Evolutionary conservation across 371 early-diverging fungal genomes (phyloP), one percentile per base, ranked within the genome.

Genomic region (Mucor mucedo): DNA sequence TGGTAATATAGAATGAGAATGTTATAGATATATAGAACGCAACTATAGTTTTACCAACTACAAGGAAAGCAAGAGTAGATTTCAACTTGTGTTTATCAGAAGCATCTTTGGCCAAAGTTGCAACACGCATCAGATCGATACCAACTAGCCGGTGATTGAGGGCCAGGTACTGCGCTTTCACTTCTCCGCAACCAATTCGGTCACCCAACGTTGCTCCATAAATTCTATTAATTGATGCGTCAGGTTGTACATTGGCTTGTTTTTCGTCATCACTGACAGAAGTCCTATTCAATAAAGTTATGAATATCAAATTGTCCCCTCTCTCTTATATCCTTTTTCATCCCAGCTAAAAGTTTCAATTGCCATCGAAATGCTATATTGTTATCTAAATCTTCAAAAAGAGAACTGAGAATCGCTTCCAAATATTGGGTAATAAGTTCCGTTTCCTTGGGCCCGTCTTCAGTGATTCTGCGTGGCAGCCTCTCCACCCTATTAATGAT

Each of bases 371-470:
- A 47, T 30, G 16, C 50, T 57, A 62, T 62, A 28, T 50, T 50
- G 16, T 68, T 62, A 53, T 63, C 55, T 55, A 68, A 68, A 52
- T 68, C 63, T 41, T 68, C 63, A 38, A 68, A 68, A 50, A 68
- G 60, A 58, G 60, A 63, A 68, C 27, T 42, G 45, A 68, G 62
- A 27, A 63, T 63, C 33, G 68, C 63, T 63, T 68, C 63, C 53
- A 59, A 55, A 63, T 63, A 55, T 42, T 60, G 27, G n/a, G 63
- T 68, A 35, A 63, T 68, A 5, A 68, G 35, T 55, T 68, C 60
- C n/a, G 68, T 68, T 59, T 68, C 56, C 30, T 52, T 63, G 58
- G 63, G 63, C 45, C 60, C 63, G 47, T 68, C 14, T 62, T 62
- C 60, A 60, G 56, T 35, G 63, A 42, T 62, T 10, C 30, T 21